phyloP scores from a whole-genome alignment of 768 basidiomycete genomes.

The Collybia mongolica region DNA sequence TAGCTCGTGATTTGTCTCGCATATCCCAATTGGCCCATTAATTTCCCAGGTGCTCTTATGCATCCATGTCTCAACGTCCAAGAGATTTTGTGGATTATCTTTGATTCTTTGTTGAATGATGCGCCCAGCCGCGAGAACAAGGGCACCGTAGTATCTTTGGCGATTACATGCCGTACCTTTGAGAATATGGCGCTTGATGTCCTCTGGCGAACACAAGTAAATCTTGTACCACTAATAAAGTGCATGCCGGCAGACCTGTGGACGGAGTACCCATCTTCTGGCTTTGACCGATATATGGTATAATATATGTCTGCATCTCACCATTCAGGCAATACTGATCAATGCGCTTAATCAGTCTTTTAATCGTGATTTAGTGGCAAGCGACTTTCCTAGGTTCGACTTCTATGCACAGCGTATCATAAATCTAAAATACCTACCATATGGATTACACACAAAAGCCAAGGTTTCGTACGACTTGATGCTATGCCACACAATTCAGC shows the following conservation, averaged over 20 bases:
- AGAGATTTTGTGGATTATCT: constrained; percentile 8
- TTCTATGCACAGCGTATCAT: constrained; percentile 2
- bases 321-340: background rate
- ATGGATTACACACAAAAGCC: background rate
- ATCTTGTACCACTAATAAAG: constrained; percentile 9
- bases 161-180: constrained; percentile 7
- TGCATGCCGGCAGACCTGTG: constrained; percentile 10
- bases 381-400: constrained; percentile 3
- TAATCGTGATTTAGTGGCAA: background rate
- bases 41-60: background rate
- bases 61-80: constrained; percentile 9
- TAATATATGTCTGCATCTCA: too few relatives aligned
- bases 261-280: background rate
- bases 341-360: background rate
- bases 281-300: constrained; percentile 3
- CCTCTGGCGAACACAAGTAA: constrained; percentile 8
- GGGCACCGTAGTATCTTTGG: constrained; percentile 2
- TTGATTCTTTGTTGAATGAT: constrained; percentile 4
- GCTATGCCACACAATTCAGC: background rate
- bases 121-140: background rate
- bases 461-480: background rate
- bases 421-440: background rate
- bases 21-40: too few relatives aligned
- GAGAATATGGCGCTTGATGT: constrained; percentile 11
- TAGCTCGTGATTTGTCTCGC: too few relatives aligned